Conservation (phyloP, 164 flowering plant species). For the Dillenia suffruticosa region DNA sequence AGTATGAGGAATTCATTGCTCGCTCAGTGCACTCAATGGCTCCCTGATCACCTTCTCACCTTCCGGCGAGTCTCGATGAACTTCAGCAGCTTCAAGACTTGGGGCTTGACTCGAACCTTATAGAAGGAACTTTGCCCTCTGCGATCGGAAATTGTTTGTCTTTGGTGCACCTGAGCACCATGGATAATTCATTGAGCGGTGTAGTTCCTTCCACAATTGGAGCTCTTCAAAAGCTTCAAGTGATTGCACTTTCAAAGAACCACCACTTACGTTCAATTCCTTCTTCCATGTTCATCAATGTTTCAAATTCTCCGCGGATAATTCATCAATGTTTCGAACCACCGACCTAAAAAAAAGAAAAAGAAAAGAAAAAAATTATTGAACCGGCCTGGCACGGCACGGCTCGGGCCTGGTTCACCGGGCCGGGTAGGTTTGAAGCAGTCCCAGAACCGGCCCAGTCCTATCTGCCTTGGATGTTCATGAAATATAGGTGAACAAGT, state of each 20-base stretch:
- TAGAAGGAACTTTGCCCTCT: constrained; percentile 76
- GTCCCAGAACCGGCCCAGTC: no score
- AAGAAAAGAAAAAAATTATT: no score
- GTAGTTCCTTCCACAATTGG: constrained; percentile 60
- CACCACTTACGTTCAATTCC: constrained; percentile 23
- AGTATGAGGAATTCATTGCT: constrained; percentile 37
- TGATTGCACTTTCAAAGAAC: constrained; percentile 25
- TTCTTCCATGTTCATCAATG: constrained; percentile 23
- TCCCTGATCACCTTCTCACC: constrained; percentile 26
- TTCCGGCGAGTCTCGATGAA: constrained; percentile 60
- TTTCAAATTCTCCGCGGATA: constrained; percentile 8
- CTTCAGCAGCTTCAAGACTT: constrained; percentile 57
- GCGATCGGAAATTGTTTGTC: constrained; percentile 72
- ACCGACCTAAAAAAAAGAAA: no score
- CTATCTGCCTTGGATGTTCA: no score
- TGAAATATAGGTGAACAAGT: no score
- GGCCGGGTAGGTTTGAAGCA: no score
- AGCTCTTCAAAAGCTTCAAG: constrained; percentile 46
- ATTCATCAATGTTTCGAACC: no score
- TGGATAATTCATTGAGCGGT: constrained; percentile 56
- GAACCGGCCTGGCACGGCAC: no score
- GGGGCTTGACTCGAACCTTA: constrained; percentile 58
- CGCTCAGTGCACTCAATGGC: constrained; percentile 55
- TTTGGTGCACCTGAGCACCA: constrained; percentile 62
- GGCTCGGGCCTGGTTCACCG: no score